Evolutionary conservation across 345 rosid genomes (phyloP).

Genomic region (Eucalyptus cladocalyx): DNA sequence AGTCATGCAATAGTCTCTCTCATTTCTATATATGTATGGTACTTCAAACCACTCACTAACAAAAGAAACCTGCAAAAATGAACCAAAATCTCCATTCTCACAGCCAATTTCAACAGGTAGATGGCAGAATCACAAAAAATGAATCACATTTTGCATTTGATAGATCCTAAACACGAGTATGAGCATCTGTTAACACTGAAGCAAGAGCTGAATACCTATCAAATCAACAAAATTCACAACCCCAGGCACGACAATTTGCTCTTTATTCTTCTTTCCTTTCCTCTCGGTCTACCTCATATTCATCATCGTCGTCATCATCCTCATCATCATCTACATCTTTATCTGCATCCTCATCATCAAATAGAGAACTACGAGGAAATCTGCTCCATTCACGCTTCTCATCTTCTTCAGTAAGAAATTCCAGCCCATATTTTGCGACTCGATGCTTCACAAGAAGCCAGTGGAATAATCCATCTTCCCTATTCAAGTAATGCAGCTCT

Average conservation of each 20-base stretch:
- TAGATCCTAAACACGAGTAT: background rate
- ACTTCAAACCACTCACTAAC: background rate
- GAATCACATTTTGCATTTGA: background rate
- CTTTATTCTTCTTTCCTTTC: background rate
- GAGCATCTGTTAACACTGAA: background rate
- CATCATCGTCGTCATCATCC: background rate
- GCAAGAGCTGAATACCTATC: background rate
- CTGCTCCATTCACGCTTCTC: constrained; percentile 1
- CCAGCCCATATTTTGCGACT: constrained; percentile 20
- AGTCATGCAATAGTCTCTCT: background rate
- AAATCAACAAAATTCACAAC: background rate
- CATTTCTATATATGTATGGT: background rate
- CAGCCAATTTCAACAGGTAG: background rate
- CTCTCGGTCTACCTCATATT: background rate
- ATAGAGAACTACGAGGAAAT: background rate
- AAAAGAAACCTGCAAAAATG: background rate
- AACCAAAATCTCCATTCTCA: background rate
- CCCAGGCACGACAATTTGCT: background rate
- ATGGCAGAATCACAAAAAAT: background rate
- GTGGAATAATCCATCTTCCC: constrained; percentile 79
- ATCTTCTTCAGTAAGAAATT: constrained; percentile 6
- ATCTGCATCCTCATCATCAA: constrained; percentile 1
- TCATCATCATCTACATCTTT: background rate
- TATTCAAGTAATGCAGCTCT: constrained; percentile 87
- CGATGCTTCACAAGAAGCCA: constrained; percentile 92